A percentile compares a stretch with the other conserved stretches of the same genome.
These are phyloP conservation scores for Glycine tomentella DNA, from an alignment of 306 rosid species.

Conservation along the genomic window DNA sequence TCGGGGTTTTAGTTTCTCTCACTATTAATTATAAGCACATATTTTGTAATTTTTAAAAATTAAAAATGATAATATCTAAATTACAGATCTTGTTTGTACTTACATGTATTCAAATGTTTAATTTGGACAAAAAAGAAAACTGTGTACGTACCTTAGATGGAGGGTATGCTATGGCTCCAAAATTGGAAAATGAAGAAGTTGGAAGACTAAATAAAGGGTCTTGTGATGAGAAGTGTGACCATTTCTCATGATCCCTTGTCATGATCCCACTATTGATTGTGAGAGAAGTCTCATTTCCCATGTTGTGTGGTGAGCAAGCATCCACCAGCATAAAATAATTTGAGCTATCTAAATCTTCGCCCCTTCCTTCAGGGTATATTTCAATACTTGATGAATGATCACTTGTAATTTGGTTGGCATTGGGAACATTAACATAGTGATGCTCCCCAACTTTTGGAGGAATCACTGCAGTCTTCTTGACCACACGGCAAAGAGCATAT, in stretches of 20 bases:
- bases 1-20: too few species aligned
- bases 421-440: slow-evolving; percentile 52
- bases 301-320: slow-evolving; percentile 4
- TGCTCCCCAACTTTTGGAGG: slow-evolving; percentile 68
- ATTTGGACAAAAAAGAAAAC: not conserved
- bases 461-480: slow-evolving; percentile 71
- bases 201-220: slow-evolving; percentile 55
- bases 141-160: slow-evolving; percentile 70
- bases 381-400: slow-evolving; percentile 78
- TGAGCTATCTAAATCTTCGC: slow-evolving; percentile 72
- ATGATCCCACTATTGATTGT: slow-evolving; percentile 38
- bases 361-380: slow-evolving; percentile 73
- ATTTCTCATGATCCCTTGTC: slow-evolving; percentile 53
- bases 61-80: too few species aligned
- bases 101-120: too few species aligned
- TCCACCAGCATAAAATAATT: slow-evolving; percentile 57
- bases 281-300: slow-evolving; percentile 34
- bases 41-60: too few species aligned
- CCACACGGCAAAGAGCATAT: slow-evolving; percentile 85
- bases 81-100: too few species aligned
- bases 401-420: slow-evolving; percentile 56
- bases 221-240: slow-evolving; percentile 63
- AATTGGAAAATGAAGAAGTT: slow-evolving; percentile 55
- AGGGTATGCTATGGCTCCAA: slow-evolving; percentile 67
- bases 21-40: too few species aligned